These are phyloP conservation scores for Suillus bovinus DNA, from an alignment of 768 basidiomycete species.

Conservation along the genomic window DNA sequence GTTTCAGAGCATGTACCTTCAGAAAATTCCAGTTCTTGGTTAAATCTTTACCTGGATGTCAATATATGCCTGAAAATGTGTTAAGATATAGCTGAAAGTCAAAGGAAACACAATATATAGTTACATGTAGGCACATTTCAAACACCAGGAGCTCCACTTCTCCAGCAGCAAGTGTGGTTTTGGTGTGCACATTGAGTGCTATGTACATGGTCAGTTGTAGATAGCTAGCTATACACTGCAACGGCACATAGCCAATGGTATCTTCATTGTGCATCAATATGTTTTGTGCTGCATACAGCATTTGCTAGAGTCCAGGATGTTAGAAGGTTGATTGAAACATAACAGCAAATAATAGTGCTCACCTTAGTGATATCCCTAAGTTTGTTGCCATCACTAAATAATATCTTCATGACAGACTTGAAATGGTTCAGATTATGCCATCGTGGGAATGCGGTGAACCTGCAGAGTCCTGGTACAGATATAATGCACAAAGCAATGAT, in stretches of 20 bases:
- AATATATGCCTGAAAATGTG: background rate
- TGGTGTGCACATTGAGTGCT: slow-evolving; percentile 32
- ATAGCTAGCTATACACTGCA: slow-evolving; percentile 32
- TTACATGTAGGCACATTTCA: background rate
- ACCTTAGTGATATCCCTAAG: slow-evolving; percentile 37
- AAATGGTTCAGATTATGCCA: slow-evolving; percentile 40
- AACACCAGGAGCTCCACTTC: background rate
- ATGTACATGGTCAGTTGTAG: slow-evolving; percentile 31
- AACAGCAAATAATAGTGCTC: background rate
- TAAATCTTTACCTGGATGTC: background rate
- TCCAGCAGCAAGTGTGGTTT: slow-evolving; percentile 24
- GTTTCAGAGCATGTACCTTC: slow-evolving; percentile 5
- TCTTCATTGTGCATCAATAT: background rate
- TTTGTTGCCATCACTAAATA: slow-evolving; percentile 37
- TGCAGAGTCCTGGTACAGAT: slow-evolving; percentile 15
- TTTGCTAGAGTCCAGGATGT: background rate
- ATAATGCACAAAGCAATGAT: background rate
- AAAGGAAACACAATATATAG: background rate
- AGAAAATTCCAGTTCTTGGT: slow-evolving; percentile 8
- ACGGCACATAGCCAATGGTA: slow-evolving; percentile 22
- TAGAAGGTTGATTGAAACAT: background rate
- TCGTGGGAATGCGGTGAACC: slow-evolving; percentile 28
- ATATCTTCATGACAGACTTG: slow-evolving; percentile 20
- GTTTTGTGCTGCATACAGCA: background rate
- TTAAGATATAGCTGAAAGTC: background rate